Percentiles rank a stretch among this genome's conserved stretches.
phyloP scores from a whole-genome alignment of 345 rosid genomes.

The Bruguiera parviflora region DNA sequence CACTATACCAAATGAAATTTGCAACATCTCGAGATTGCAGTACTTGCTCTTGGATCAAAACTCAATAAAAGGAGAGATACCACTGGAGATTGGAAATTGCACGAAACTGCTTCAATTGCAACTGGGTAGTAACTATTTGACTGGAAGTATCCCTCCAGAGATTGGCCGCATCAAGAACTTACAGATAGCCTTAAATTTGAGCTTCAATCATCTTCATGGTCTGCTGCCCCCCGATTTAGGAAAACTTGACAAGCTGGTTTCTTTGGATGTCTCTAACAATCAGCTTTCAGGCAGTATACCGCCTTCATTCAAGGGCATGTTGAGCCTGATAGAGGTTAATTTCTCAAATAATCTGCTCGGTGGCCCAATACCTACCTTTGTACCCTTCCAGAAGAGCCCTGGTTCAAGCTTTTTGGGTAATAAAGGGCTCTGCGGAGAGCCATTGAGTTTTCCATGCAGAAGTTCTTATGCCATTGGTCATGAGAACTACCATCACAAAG shows the following conservation, averaged over 20 bases:
- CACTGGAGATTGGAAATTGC: constrained; percentile 35
- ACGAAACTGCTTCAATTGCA: constrained; percentile 27
- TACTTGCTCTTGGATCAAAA: constrained; percentile 32
- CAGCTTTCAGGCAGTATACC: constrained; percentile 34
- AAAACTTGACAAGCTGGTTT: constrained; percentile 37
- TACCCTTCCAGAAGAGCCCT: constrained; percentile 85
- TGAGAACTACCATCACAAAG: constrained; percentile 62
- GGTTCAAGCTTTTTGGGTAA: constrained; percentile 73
- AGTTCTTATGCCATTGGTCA: constrained; percentile 34
- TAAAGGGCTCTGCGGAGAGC: constrained; percentile 87
- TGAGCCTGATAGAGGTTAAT: constrained; percentile 34
- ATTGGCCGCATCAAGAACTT: constrained; percentile 34
- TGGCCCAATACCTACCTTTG: constrained; percentile 49
- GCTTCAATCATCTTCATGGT: constrained; percentile 38
- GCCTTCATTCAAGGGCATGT: constrained; percentile 30
- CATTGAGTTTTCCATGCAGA: constrained; percentile 59
- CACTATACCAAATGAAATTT: constrained; percentile 28
- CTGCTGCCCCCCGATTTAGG: constrained; percentile 30
- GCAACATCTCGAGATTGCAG: constrained; percentile 35
- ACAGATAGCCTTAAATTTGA: constrained; percentile 34
- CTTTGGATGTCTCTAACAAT: constrained; percentile 34
- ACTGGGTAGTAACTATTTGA: constrained; percentile 32
- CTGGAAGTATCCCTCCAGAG: constrained; percentile 32
- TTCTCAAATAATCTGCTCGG: constrained; percentile 28
- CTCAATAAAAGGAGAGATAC: constrained; percentile 34